These are phyloP conservation scores for Ophiognomonia clavigignenti-juglandacearum DNA, from an alignment of 2,329 filamentous ascomycete genomes.

Conservation along the genomic window DNA sequence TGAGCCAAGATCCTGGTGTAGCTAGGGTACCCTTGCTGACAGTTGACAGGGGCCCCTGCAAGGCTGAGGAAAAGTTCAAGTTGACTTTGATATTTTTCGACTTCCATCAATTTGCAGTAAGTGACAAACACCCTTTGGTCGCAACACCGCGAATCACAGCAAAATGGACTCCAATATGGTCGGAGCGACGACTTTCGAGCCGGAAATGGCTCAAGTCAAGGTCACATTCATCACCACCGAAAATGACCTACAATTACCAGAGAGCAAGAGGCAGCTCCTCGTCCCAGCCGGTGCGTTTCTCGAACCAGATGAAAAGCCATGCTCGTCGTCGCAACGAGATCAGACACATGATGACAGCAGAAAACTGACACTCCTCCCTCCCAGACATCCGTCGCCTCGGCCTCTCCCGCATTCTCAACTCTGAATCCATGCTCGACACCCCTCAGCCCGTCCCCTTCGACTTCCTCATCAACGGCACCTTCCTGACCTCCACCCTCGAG, in stretches of 20 bases:
- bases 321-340: too few relatives aligned
- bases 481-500: slow-evolving; percentile 82
- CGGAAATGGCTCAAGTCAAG: slow-evolving; percentile 50
- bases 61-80: too few relatives aligned
- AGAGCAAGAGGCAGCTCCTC: slow-evolving; percentile 56
- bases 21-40: too few relatives aligned
- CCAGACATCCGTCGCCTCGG: slow-evolving; percentile 65
- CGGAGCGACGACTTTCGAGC: slow-evolving; percentile 21
- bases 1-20: too few relatives aligned
- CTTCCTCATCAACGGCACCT: slow-evolving; percentile 91
- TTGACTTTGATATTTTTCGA: too few relatives aligned
- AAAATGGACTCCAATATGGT: slow-evolving; percentile 22
- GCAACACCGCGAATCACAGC: not conserved
- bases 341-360: too few relatives aligned
- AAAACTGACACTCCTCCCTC: slow-evolving; percentile 7
- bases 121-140: too few relatives aligned
- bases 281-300: slow-evolving; percentile 53
- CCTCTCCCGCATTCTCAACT: slow-evolving; percentile 66
- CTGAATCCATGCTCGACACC: slow-evolving; percentile 65
- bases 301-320: too few relatives aligned
- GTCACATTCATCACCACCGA: slow-evolving; percentile 64
- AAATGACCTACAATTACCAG: slow-evolving; percentile 56
- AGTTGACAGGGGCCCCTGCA: too few relatives aligned
- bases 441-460: slow-evolving; percentile 73
- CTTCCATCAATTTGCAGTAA: too few relatives aligned